A percentile compares a stretch with the other conserved stretches of the same genome.
Conservation (phyloP, 192 early-diverging fungal genomes). For the Diversispora epigaea region DNA sequence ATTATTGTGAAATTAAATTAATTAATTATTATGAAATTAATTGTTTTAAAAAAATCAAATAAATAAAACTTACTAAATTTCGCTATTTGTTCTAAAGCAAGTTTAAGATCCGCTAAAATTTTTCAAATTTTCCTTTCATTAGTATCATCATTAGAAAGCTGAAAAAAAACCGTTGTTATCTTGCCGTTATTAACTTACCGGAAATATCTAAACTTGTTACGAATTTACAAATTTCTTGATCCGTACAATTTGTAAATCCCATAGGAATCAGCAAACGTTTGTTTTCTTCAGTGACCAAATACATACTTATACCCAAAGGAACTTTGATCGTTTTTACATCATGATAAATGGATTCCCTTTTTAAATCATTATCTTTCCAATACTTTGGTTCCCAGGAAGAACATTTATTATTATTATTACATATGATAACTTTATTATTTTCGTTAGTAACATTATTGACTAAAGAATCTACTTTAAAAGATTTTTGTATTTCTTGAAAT, state of each 20-base stretch:
- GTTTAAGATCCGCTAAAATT: neutral
- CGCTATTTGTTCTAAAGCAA: conserved; percentile 4
- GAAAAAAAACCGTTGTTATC: neutral
- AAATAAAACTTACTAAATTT: conserved; percentile 8
- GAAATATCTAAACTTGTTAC: conserved; percentile 34
- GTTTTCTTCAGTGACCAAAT: conserved; percentile 22
- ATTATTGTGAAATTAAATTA: neutral
- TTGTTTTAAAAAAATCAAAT: conserved; percentile 32
- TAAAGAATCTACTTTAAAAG: neutral
- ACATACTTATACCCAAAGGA: conserved; percentile 35
- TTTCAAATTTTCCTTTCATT: neutral
- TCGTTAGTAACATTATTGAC: neutral
- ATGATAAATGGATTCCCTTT: conserved; percentile 35
- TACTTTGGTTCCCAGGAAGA: neutral
- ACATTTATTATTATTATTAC: neutral
- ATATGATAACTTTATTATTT: neutral
- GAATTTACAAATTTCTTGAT: conserved; percentile 24
- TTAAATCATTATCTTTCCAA: conserved; percentile 35
- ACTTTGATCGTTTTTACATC: conserved; percentile 33
- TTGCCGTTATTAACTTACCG: conserved; percentile 9
- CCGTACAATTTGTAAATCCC: conserved; percentile 32
- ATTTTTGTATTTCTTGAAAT: neutral
- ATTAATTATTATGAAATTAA: conserved; percentile 7
- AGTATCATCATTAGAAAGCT: neutral
- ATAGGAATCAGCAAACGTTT: conserved; percentile 14